phyloP scores from a whole-genome alignment of 2,329 filamentous ascomycete genomes.

The Aureobasidium melanogenum region DNA sequence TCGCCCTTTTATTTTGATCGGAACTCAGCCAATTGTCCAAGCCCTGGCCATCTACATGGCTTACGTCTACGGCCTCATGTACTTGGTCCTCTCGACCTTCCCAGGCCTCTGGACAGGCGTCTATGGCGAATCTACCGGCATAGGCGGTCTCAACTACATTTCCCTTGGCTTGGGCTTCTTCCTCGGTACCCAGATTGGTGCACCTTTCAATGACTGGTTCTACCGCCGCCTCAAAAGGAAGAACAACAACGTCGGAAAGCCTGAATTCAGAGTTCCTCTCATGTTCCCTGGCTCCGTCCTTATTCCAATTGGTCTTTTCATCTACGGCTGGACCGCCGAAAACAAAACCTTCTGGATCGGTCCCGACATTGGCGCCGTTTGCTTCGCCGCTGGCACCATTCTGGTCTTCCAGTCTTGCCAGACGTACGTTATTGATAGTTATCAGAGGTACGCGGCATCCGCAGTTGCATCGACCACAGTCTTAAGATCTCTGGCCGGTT shows the following conservation, averaged over 20 bases:
- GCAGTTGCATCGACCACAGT: conserved; percentile 48
- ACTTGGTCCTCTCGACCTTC: conserved; percentile 29
- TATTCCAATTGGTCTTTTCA: conserved; percentile 47
- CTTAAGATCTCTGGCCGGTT: conserved; percentile 47
- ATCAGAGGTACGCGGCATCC: conserved; percentile 38
- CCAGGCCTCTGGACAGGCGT: conserved; percentile 24
- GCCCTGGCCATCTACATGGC: conserved; percentile 29
- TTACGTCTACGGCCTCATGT: conserved; percentile 32
- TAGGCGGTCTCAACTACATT: conserved; percentile 31
- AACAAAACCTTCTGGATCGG: conserved; percentile 48
- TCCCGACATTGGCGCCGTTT: conserved; percentile 49
- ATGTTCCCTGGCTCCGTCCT: conserved; percentile 48
- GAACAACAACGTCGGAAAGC: conserved; percentile 29
- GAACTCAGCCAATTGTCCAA: conserved; percentile 30
- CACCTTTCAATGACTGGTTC: conserved; percentile 28
- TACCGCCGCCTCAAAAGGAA: conserved; percentile 28
- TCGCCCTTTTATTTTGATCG: conserved; percentile 27
- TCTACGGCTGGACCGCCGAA: conserved; percentile 52
- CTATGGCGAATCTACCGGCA: conserved; percentile 21
- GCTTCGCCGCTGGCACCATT: conserved; percentile 48
- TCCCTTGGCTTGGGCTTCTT: conserved; percentile 47
- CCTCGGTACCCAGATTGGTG: conserved; percentile 34
- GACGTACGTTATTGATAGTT: conserved; percentile 53
- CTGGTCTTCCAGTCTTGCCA: conserved; percentile 51
- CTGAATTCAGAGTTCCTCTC: conserved; percentile 40